Conservation (phyloP, 2,329 filamentous ascomycete species). For the Xylaria sp. region DNA sequence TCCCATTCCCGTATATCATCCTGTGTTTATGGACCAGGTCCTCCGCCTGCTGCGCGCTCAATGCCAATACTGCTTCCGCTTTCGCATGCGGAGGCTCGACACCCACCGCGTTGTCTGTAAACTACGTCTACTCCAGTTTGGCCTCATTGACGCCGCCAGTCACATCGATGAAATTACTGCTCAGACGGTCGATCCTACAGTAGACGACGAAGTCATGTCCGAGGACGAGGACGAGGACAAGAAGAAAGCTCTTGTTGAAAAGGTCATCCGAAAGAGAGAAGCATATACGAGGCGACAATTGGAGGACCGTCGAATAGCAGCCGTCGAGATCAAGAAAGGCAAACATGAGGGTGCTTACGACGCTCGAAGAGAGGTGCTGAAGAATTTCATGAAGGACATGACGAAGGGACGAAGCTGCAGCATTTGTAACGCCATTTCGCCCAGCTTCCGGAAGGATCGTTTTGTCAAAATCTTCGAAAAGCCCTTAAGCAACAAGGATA, state of each 20-base stretch:
- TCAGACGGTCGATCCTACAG: slow-evolving; percentile 51
- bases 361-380: slow-evolving; percentile 78
- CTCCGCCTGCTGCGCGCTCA: slow-evolving; percentile 85
- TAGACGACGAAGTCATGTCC: slow-evolving; percentile 63
- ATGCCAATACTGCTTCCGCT: slow-evolving; percentile 89
- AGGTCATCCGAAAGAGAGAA: slow-evolving; percentile 63
- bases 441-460: slow-evolving; percentile 86
- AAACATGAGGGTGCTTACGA: slow-evolving; percentile 89
- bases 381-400: slow-evolving; percentile 82
- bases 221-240: slow-evolving; percentile 71
- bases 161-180: slow-evolving; percentile 55
- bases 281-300: slow-evolving; percentile 80
- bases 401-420: slow-evolving; percentile 76
- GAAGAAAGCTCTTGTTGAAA: slow-evolving; percentile 64
- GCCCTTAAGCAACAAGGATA: slow-evolving; percentile 77
- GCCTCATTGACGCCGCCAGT: slow-evolving; percentile 71
- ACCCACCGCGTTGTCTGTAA: slow-evolving; percentile 86
- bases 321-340: slow-evolving; percentile 63
- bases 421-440: slow-evolving; percentile 76
- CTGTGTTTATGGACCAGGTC: slow-evolving; percentile 94
- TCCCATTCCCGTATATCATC: slow-evolving; percentile 92
- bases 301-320: slow-evolving; percentile 64
- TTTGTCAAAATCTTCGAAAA: slow-evolving; percentile 96
- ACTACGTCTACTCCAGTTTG: slow-evolving; percentile 85
- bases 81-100: slow-evolving; percentile 81